Evolutionary conservation across 805 yeast species (phyloP).

Genomic region (Metschnikowia sp.): DNA sequence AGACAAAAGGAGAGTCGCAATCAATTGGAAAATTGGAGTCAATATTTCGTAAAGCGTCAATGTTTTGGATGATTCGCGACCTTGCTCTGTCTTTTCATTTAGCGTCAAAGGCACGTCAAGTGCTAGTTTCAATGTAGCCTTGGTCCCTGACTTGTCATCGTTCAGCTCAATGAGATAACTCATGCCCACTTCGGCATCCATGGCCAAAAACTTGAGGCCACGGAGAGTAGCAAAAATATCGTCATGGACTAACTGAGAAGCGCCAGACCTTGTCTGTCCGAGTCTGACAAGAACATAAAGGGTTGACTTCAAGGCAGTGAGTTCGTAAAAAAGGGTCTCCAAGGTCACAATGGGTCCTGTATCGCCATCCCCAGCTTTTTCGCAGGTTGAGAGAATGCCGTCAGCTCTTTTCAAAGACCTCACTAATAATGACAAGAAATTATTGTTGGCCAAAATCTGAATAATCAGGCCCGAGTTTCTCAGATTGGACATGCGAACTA

Average conservation of each 20-base stretch:
- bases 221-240: slow-evolving; percentile 65
- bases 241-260: slow-evolving; percentile 69
- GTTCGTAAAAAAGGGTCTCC: slow-evolving; percentile 62
- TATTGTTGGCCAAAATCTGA: slow-evolving; percentile 59
- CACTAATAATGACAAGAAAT: slow-evolving; percentile 61
- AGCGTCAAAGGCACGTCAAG: slow-evolving; percentile 50
- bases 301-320: slow-evolving; percentile 73
- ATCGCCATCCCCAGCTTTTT: slow-evolving; percentile 11
- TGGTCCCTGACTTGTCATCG: slow-evolving; percentile 3
- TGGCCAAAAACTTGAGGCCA: slow-evolving; percentile 51
- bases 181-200: slow-evolving; percentile 81
- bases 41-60: slow-evolving; percentile 65
- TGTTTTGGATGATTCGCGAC: slow-evolving; percentile 3
- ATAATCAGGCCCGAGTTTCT: slow-evolving; percentile 51
- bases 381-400: slow-evolving; percentile 47
- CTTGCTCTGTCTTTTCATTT: slow-evolving; percentile 4
- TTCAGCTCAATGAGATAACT: slow-evolving; percentile 42
- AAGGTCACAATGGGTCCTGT: slow-evolving; percentile 35
- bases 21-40: slow-evolving; percentile 70
- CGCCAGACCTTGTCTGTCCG: slow-evolving; percentile 75
- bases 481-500: slow-evolving; percentile 53
- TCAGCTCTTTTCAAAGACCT: slow-evolving; percentile 69
- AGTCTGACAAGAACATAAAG: slow-evolving; percentile 67
- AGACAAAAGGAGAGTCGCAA: slow-evolving; percentile 63
- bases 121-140: slow-evolving; percentile 38